phyloP scores from a whole-genome alignment of 805 yeast genomes.

The Metschnikowia colocasiae region DNA sequence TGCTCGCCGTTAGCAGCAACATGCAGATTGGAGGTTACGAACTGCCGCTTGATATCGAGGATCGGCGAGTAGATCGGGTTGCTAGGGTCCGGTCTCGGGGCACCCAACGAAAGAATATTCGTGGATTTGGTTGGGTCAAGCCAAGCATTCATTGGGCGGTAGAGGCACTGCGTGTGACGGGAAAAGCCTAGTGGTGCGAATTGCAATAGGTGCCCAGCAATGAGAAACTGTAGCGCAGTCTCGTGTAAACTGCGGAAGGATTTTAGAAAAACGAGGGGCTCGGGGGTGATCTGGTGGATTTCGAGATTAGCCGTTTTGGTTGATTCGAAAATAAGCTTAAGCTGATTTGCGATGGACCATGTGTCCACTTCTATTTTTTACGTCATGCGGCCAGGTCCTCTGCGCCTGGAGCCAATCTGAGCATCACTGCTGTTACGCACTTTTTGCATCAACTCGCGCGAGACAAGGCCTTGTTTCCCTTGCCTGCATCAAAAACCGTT shows the following conservation, averaged over 20 bases:
- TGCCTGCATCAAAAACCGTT: not conserved
- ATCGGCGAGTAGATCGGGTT: constrained; percentile 11
- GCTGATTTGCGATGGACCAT: too few species aligned
- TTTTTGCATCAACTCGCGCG: not conserved
- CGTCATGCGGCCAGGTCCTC: not conserved
- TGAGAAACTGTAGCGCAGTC: not conserved
- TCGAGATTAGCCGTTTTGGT: too few species aligned
- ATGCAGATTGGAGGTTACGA: not conserved
- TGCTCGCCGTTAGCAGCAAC: not conserved
- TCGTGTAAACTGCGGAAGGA: not conserved
- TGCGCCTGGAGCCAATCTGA: not conserved
- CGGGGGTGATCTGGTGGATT: too few species aligned
- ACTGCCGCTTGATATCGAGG: constrained; percentile 8
- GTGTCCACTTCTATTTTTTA: not conserved
- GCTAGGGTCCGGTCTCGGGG: constrained; percentile 6
- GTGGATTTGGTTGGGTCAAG: not conserved
- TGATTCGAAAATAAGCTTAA: not conserved
- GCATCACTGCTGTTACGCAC: not conserved
- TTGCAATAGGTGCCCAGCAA: not conserved
- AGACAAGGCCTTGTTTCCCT: not conserved
- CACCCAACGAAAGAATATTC: constrained; percentile 2
- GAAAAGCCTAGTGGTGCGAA: not conserved
- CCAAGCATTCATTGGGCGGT: constrained; percentile 11
- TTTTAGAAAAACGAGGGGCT: not conserved
- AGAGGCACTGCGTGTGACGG: not conserved